phyloP scores from a whole-genome alignment of 2,329 filamentous ascomycete genomes.

The Clarireedia monteithiana region DNA sequence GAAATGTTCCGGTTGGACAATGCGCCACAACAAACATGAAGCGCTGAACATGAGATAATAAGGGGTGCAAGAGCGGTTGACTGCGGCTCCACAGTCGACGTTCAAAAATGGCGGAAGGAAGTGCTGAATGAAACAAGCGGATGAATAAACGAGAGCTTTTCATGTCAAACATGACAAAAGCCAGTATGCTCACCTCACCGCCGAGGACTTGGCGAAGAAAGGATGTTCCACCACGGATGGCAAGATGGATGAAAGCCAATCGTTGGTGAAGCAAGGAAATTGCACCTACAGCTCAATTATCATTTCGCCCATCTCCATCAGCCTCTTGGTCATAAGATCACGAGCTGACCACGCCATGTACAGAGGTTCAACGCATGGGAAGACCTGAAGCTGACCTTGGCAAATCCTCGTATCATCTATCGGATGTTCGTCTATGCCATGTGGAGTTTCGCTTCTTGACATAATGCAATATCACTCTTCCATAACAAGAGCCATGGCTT shows the following conservation, averaged over 20 bases:
- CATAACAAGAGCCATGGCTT: background rate
- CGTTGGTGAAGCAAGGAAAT: background rate
- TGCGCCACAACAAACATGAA: too few species aligned
- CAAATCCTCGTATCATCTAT: background rate
- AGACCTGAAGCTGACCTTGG: background rate
- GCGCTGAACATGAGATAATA: too few species aligned
- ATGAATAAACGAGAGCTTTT: too few species aligned
- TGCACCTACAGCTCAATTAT: background rate
- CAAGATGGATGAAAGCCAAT: background rate
- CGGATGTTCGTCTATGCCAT: background rate
- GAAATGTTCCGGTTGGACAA: too few species aligned
- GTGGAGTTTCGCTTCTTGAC: background rate
- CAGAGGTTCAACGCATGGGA: background rate
- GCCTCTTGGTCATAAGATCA: background rate
- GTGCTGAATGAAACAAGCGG: too few species aligned
- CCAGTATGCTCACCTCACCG: constrained; percentile 14
- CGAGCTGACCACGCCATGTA: background rate
- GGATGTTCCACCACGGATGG: background rate
- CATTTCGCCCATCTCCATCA: background rate
- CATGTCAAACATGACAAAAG: too few species aligned
- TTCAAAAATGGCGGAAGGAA: too few species aligned
- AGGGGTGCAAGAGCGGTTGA: too few species aligned
- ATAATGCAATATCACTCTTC: constrained; percentile 1
- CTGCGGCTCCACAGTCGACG: too few species aligned
- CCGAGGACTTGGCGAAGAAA: background rate